A percentile compares a stretch with the other conserved stretches of the same genome.
Evolutionary conservation across 371 early-diverging fungal species (phyloP).

Genomic region (Mucor irregularis): DNA sequence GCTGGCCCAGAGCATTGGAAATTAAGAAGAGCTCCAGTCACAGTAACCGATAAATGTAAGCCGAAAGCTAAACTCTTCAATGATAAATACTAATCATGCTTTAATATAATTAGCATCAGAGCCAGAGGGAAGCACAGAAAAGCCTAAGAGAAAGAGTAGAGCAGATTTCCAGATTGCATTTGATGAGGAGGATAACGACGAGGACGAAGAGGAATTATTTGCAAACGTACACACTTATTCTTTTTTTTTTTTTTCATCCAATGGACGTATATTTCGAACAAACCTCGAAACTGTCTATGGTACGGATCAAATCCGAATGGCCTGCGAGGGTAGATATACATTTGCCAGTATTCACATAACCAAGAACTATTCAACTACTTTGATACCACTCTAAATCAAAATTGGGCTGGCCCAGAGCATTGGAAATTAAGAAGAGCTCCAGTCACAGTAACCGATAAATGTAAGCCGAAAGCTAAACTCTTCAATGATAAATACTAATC

Average conservation of each 20-base stretch:
- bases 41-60: background rate
- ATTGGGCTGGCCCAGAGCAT: constrained; percentile 96
- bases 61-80: background rate
- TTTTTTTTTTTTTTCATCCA: background rate
- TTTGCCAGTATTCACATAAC: constrained; percentile 73
- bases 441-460: background rate
- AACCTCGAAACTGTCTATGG: constrained; percentile 70
- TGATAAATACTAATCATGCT: background rate
- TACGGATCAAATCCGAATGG: constrained; percentile 89
- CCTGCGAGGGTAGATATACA: constrained; percentile 71
- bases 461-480: background rate
- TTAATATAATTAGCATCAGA: constrained; percentile 10
- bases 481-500: background rate
- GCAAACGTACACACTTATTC: constrained; percentile 53
- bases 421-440: constrained; percentile 73
- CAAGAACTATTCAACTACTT: constrained; percentile 86
- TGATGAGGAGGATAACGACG: constrained; percentile 42
- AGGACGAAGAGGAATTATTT: constrained; percentile 69
- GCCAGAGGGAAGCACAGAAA: constrained; percentile 25
- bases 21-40: constrained; percentile 39
- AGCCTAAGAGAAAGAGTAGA: constrained; percentile 28
- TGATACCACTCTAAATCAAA: constrained; percentile 75
- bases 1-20: constrained; percentile 97
- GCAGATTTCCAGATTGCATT: constrained; percentile 61
- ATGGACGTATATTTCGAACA: background rate